These are phyloP conservation scores for Ceratorhiza oryzae-sativae DNA, from an alignment of 1,284 basidiomycete genomes.

Conservation along the genomic window DNA sequence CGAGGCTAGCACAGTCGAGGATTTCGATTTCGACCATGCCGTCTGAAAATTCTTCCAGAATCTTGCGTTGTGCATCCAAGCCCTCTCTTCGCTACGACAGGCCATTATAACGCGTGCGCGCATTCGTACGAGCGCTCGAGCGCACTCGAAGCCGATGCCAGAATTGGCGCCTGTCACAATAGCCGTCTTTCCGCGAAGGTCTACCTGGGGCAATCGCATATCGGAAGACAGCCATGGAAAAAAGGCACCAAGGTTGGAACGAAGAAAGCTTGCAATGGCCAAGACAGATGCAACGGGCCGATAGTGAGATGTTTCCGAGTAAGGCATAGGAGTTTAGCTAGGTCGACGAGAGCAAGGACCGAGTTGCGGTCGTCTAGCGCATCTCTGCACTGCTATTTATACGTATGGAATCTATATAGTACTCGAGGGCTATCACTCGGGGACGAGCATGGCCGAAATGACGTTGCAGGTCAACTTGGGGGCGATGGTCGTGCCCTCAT, in stretches of 20 bases:
- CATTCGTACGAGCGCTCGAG: constrained; percentile 35
- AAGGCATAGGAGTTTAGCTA: not conserved
- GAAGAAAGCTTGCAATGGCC: constrained; percentile 30
- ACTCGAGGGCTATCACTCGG: not conserved
- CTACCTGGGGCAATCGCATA: constrained; percentile 24
- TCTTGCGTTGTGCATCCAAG: constrained; percentile 38
- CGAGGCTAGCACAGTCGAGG: constrained; percentile 33
- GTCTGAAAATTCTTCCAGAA: constrained; percentile 35
- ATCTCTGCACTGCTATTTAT: not conserved
- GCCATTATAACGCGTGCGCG: constrained; percentile 41
- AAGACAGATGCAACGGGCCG: not conserved
- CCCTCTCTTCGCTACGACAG: constrained; percentile 36
- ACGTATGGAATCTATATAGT: no score
- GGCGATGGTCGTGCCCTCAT: not conserved
- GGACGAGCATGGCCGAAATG: not conserved
- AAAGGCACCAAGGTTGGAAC: constrained; percentile 23
- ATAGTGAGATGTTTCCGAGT: constrained; percentile 2
- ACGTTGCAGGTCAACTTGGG: not conserved
- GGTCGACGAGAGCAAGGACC: not conserved
- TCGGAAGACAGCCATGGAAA: not conserved
- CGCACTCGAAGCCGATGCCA: constrained; percentile 41
- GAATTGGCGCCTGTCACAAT: constrained; percentile 36
- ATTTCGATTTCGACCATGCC: constrained; percentile 24
- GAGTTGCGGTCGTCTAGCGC: not conserved
- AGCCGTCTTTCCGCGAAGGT: constrained; percentile 38